Conservation (phyloP, 495 filamentous ascomycete genomes). For the Penicillium fimorum region DNA sequence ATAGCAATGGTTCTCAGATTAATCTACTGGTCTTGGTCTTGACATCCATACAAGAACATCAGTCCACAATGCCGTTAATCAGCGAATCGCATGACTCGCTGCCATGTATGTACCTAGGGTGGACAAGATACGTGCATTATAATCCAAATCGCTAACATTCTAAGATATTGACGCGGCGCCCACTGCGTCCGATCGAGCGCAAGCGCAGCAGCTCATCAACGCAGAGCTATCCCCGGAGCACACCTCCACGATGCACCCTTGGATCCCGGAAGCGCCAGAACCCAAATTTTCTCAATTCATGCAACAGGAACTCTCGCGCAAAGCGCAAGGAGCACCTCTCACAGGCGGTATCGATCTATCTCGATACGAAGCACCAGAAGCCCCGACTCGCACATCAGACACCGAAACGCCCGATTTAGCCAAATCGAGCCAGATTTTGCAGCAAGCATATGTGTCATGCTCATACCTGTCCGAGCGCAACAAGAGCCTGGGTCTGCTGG, state of each 20-base stretch:
- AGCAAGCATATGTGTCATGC: slow-evolving; percentile 59
- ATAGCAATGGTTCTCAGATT: slow-evolving; percentile 2
- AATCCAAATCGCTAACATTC: slow-evolving; percentile 17
- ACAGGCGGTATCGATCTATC: slow-evolving; percentile 67
- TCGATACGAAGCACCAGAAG: slow-evolving; percentile 73
- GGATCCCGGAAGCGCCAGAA: slow-evolving; percentile 37
- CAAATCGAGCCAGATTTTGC: slow-evolving; percentile 39
- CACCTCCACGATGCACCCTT: slow-evolving; percentile 36
- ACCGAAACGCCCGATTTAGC: slow-evolving; percentile 33
- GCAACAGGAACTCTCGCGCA: slow-evolving; percentile 59
- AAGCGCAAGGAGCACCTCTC: slow-evolving; percentile 52
- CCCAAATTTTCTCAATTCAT: slow-evolving; percentile 60
- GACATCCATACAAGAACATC: background rate
- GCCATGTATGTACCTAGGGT: slow-evolving; percentile 57
- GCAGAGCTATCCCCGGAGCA: slow-evolving; percentile 57
- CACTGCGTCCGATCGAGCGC: slow-evolving; percentile 54
- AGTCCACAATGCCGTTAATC: slow-evolving; percentile 62
- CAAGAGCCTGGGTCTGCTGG: slow-evolving; percentile 70
- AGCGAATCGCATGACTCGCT: slow-evolving; percentile 77
- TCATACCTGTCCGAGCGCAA: slow-evolving; percentile 65
- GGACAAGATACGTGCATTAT: background rate
- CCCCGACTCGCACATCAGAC: slow-evolving; percentile 34
- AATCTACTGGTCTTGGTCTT: slow-evolving; percentile 2
- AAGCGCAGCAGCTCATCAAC: slow-evolving; percentile 62
- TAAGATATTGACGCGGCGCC: slow-evolving; percentile 71